phyloP scores from a whole-genome alignment of 257 asterid genomes.

The Penstemon barbatus region DNA sequence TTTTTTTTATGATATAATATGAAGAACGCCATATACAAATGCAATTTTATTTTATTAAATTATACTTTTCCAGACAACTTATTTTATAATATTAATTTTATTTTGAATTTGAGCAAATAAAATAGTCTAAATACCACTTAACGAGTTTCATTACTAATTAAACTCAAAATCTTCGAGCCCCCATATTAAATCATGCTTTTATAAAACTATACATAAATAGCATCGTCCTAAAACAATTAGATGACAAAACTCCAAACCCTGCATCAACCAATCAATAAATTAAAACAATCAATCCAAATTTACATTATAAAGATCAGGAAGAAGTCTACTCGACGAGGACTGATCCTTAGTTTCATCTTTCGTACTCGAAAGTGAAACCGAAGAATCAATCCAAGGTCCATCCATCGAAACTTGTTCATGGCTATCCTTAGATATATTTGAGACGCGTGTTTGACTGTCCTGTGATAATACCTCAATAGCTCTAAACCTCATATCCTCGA shows the following conservation, averaged over 20 bases:
- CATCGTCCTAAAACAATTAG: constrained; percentile 3
- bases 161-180: too few species aligned
- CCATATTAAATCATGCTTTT: too few species aligned
- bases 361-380: constrained; percentile 42
- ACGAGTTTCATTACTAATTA: too few species aligned
- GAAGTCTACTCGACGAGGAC: constrained; percentile 47
- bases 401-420: constrained; percentile 53
- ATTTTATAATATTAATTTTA: too few species aligned
- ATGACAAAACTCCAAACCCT: background rate
- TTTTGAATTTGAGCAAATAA: too few species aligned
- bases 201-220: too few species aligned
- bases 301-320: constrained; percentile 32
- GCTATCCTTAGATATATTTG: constrained; percentile 47
- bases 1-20: too few species aligned
- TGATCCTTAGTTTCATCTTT: constrained; percentile 33
- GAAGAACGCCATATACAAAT: too few species aligned
- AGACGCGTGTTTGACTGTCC: constrained; percentile 59
- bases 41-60: too few species aligned
- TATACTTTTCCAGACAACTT: too few species aligned
- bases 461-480: constrained; percentile 65
- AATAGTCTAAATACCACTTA: too few species aligned
- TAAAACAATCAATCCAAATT: constrained; percentile 20
- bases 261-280: background rate
- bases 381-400: constrained; percentile 77
- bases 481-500: constrained; percentile 53